Percentiles rank a stretch among this genome's conserved stretches.
Conservation (phyloP, 805 yeast species). For the Metschnikowia lunata region DNA sequence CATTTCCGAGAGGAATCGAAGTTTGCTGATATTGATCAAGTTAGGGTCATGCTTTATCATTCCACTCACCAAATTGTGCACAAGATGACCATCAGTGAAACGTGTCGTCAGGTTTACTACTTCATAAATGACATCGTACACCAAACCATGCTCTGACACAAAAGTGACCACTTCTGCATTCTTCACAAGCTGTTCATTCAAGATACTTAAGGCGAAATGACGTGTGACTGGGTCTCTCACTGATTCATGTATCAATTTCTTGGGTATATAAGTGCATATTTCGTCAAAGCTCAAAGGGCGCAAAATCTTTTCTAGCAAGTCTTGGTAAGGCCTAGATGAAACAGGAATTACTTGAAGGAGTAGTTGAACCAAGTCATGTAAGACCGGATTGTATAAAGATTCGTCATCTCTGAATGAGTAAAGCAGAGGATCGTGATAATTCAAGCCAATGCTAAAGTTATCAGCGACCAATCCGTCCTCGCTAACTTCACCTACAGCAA, state of each 20-base stretch:
- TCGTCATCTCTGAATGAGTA: constrained; percentile 2
- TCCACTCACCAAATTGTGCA: neutral
- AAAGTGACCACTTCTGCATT: constrained; percentile 2
- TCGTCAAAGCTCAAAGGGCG: constrained; percentile 6
- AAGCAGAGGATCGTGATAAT: constrained; percentile 5
- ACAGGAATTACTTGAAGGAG: constrained; percentile 5
- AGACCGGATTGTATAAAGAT: constrained; percentile 8
- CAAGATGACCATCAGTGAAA: neutral
- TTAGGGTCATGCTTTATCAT: neutral
- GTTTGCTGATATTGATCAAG: neutral
- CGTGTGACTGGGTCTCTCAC: constrained; percentile 1
- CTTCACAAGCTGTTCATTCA: neutral
- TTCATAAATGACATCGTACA: neutral
- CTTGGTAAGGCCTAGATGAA: constrained; percentile 2
- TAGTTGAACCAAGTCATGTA: constrained; percentile 9
- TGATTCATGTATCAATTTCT: constrained; percentile 3
- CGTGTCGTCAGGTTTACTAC: neutral
- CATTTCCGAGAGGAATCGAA: neutral
- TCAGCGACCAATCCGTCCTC: constrained; percentile 4
- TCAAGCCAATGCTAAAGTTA: constrained; percentile 5
- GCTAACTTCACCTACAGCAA: constrained; percentile 2
- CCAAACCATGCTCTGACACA: neutral
- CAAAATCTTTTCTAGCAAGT: constrained; percentile 6
- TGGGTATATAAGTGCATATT: constrained; percentile 7
- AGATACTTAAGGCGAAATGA: neutral